phyloP scores from a whole-genome alignment of 148 eudicot genomes.

The Oxyria digyna region DNA sequence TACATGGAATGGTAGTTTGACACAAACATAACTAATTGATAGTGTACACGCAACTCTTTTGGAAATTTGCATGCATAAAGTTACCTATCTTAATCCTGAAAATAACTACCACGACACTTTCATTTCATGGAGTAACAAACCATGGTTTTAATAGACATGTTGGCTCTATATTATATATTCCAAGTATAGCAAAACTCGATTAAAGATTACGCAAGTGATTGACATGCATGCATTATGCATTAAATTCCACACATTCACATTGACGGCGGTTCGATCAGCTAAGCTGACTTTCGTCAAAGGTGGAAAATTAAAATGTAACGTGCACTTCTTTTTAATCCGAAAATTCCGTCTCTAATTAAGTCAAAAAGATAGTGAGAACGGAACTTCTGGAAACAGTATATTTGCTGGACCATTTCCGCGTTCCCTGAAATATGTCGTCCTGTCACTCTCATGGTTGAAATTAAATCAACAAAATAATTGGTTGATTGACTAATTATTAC shows the following conservation, averaged over 20 bases:
- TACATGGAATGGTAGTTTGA: too few species aligned
- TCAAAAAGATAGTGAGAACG: neutral
- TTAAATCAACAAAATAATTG: neutral
- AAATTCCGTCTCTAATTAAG: neutral
- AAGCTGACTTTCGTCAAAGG: neutral
- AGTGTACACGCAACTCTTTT: too few species aligned
- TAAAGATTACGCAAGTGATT: neutral
- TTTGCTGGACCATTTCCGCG: neutral
- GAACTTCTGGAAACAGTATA: neutral
- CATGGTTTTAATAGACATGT: too few species aligned
- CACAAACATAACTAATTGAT: too few species aligned
- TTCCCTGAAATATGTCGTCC: neutral
- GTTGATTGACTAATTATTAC: neutral
- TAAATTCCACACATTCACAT: neutral
- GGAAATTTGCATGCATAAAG: too few species aligned
- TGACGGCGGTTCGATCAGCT: constrained; percentile 1
- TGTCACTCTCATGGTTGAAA: neutral
- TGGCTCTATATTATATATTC: too few species aligned
- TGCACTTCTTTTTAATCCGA: neutral
- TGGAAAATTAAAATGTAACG: neutral
- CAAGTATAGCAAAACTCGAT: too few species aligned
- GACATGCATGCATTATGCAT: neutral
- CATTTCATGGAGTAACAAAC: too few species aligned
- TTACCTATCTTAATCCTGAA: too few species aligned
- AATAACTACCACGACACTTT: too few species aligned